Evolutionary conservation across 1,284 basidiomycete genomes (phyloP).

Genomic region (Cutaneotrichosporon mucoides): DNA sequence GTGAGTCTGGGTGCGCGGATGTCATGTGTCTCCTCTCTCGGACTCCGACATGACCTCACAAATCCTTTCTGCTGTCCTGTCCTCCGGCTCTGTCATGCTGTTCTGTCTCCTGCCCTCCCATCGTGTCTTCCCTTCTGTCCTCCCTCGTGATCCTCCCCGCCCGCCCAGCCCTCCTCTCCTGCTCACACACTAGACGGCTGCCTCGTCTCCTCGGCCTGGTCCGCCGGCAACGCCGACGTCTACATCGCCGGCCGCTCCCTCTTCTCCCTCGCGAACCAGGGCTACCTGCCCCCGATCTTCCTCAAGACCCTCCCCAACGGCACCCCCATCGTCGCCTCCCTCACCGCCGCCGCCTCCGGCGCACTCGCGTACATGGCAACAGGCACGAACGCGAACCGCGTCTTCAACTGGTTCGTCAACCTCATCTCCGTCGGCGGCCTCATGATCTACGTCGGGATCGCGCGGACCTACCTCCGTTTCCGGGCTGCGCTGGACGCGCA

Average conservation of each 20-base stretch:
- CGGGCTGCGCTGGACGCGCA: slow-evolving; percentile 6
- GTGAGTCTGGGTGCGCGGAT: not conserved
- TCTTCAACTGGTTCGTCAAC: slow-evolving; percentile 72
- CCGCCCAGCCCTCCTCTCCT: not conserved
- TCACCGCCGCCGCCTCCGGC: slow-evolving; percentile 62
- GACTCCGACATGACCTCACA: too few relatives aligned
- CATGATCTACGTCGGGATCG: slow-evolving; percentile 53
- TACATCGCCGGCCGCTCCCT: slow-evolving; percentile 31
- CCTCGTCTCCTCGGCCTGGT: slow-evolving; percentile 43
- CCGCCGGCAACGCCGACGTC: slow-evolving; percentile 39
- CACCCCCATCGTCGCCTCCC: slow-evolving; percentile 55
- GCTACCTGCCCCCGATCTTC: slow-evolving; percentile 29
- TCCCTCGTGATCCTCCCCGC: not conserved
- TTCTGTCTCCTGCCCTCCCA: too few relatives aligned
- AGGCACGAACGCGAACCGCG: slow-evolving; percentile 58
- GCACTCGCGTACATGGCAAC: slow-evolving; percentile 57
- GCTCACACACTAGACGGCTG: slow-evolving; percentile 19
- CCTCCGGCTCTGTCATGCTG: not conserved
- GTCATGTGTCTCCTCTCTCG: too few relatives aligned
- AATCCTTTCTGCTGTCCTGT: not conserved
- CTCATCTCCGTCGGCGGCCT: slow-evolving; percentile 57
- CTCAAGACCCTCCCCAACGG: slow-evolving; percentile 21
- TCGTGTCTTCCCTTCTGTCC: not conserved
- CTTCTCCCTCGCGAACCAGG: slow-evolving; percentile 30
- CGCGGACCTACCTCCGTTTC: slow-evolving; percentile 28